Evolutionary conservation across 495 filamentous ascomycete species (phyloP), one percentile per base, ranked within the genome.

Genomic region (Evernia prunastri): DNA sequence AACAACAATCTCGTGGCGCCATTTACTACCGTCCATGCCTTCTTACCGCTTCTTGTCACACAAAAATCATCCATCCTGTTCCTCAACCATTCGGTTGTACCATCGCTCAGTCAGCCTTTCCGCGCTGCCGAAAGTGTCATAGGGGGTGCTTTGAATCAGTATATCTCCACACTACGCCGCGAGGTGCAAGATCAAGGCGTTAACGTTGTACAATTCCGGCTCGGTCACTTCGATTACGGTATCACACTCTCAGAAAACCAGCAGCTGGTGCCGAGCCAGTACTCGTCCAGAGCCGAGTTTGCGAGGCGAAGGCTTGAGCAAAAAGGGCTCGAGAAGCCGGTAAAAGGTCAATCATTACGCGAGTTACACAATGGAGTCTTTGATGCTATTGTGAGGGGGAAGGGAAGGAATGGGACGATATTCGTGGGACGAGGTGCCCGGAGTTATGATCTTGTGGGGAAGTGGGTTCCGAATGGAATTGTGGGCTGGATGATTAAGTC

Each of bases 1-100:
- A 96, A 96, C 77, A 89, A 89, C 8, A 90, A 92, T 60, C 81
- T 97, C n/a, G 82, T 97, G 36, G 87, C 89, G n/a, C 92, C 95
- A 7, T 88, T 97, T 65, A 81, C 96, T 62, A 90, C 87, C 0
- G 81, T 90, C 15, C 91, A 96, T 72, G 82, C 88, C 31, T 96
- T 97, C 77, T 79, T 97, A 2, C 92, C 90, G 0, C 84, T 89
- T 33, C 80, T 97, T 53, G 86, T 84, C 17, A 59, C 71, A 11
- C 64, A 72, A 0, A 70, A 75, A 56, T 80, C 85, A 62, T 84
- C 84, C 53, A 81, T 98, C 51, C 76, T 97, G 47, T 76, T 97
- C 68, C 85, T 92, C 67, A 96, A 90, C 40, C 90, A 92, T 0
- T 87, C 85, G 61, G 91, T 96, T 72, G 89, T 92, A 61, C 84